phyloP scores from a whole-genome alignment of 495 filamentous ascomycete genomes.

The Xylaria cubensis region DNA sequence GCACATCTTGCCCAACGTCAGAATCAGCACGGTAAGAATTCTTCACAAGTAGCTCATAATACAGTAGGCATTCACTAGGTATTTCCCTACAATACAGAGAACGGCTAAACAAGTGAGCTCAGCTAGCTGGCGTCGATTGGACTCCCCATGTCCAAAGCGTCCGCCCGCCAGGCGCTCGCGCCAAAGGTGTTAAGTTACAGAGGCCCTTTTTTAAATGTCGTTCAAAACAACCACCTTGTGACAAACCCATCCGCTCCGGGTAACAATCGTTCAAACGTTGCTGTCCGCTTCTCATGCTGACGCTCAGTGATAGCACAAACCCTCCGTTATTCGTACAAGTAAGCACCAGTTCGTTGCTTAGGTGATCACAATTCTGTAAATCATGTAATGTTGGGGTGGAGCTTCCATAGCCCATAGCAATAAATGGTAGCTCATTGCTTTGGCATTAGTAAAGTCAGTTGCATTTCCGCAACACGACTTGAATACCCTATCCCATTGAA shows the following conservation, averaged over 20 bases:
- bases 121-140: neutral
- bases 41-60: conserved; percentile 17
- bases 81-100: conserved; percentile 19
- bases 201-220: neutral
- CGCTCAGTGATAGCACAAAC: conserved; percentile 6
- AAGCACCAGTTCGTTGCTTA: conserved; percentile 21
- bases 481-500: neutral
- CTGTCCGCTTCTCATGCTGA: conserved; percentile 12
- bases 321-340: conserved; percentile 25
- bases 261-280: conserved; percentile 12
- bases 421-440: conserved; percentile 5
- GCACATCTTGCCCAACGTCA: neutral
- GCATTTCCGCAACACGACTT: neutral
- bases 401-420: neutral
- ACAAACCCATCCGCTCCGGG: neutral
- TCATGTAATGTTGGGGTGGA: neutral
- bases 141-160: conserved; percentile 17
- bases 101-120: conserved; percentile 14
- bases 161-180: neutral
- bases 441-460: neutral
- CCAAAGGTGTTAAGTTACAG: neutral
- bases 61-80: conserved; percentile 12
- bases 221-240: neutral
- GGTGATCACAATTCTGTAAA: conserved; percentile 5
- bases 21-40: neutral